Percentiles rank a stretch among this genome's conserved stretches.
Evolutionary conservation across 768 basidiomycete species (phyloP).

Genomic region (Boletus rubroflammeus): DNA sequence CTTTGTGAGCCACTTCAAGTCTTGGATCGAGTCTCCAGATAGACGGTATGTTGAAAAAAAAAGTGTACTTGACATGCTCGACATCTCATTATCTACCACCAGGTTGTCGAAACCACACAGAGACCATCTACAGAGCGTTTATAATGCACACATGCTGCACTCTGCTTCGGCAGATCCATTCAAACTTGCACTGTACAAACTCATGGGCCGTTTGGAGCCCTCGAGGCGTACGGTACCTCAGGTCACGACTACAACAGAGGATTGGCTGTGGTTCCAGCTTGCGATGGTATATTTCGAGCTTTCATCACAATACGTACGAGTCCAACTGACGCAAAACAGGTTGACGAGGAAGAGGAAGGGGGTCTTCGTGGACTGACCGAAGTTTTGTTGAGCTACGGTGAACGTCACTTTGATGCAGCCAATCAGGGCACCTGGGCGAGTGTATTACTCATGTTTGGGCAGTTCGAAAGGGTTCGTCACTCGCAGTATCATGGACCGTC

Average conservation of each 20-base stretch:
- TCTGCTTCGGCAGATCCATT: constrained; percentile 88
- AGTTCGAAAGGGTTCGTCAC: constrained; percentile 80
- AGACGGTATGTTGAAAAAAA: constrained; percentile 49
- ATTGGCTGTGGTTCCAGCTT: constrained; percentile 98
- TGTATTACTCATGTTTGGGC: constrained; percentile 85
- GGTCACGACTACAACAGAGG: constrained; percentile 90
- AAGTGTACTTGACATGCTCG: background rate
- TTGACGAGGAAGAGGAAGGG: constrained; percentile 79
- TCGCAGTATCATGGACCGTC: background rate
- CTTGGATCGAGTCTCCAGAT: constrained; percentile 80
- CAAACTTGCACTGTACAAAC: constrained; percentile 93
- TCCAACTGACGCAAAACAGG: constrained; percentile 35
- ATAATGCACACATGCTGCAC: constrained; percentile 88
- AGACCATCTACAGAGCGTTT: constrained; percentile 76
- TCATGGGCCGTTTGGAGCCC: constrained; percentile 91
- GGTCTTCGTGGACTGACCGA: constrained; percentile 74
- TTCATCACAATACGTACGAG: background rate
- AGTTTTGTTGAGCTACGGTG: constrained; percentile 71
- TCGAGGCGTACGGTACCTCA: constrained; percentile 70
- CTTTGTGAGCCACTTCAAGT: constrained; percentile 78
- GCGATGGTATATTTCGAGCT: constrained; percentile 52
- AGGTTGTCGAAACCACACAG: constrained; percentile 71
- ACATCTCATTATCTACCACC: constrained; percentile 2
- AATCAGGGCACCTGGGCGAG: constrained; percentile 74
- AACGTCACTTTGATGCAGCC: constrained; percentile 73